Percentiles rank a stretch among this genome's conserved stretches.
Conservation (phyloP, 495 filamentous ascomycete genomes). For the Trichoderma virens region DNA sequence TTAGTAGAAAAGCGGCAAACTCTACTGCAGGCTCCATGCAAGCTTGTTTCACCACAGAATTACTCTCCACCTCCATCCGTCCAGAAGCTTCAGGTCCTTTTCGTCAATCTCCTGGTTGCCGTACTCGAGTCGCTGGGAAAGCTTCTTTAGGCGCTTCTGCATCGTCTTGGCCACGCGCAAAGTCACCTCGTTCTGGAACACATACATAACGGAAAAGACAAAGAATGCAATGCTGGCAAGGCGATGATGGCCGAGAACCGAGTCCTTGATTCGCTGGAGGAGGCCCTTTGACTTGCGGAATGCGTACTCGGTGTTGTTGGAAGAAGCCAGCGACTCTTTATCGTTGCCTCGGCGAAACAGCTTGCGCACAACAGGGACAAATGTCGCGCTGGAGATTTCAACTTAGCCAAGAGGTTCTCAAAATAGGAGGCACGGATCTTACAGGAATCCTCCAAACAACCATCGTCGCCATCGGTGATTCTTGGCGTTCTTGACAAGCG, state of each 20-base stretch:
- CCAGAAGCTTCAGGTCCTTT: slow-evolving; percentile 32
- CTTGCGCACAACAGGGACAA: slow-evolving; percentile 34
- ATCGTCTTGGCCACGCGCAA: slow-evolving; percentile 34
- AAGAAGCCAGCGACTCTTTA: slow-evolving; percentile 18
- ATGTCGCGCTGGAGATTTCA: slow-evolving; percentile 33
- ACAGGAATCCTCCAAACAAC: slow-evolving; percentile 34
- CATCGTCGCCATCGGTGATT: slow-evolving; percentile 34
- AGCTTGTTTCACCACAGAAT: slow-evolving; percentile 32
- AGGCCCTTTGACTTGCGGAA: slow-evolving; percentile 35
- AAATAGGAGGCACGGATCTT: slow-evolving; percentile 18
- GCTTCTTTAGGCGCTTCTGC: slow-evolving; percentile 30
- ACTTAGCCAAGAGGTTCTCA: too few relatives aligned
- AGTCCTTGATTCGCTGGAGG: slow-evolving; percentile 31
- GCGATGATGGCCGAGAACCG: slow-evolving; percentile 25
- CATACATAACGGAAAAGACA: slow-evolving; percentile 38
- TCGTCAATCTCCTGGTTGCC: slow-evolving; percentile 31
- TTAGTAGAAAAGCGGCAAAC: neutral
- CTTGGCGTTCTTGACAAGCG: slow-evolving; percentile 26
- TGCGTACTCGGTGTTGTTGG: slow-evolving; percentile 40
- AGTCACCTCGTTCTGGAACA: slow-evolving; percentile 41
- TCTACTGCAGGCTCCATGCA: too few relatives aligned
- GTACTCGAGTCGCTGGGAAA: slow-evolving; percentile 32
- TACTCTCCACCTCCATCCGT: slow-evolving; percentile 40
- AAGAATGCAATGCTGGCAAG: slow-evolving; percentile 38
- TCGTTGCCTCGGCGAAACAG: slow-evolving; percentile 30